Evolutionary conservation across 2,329 filamentous ascomycete genomes (phyloP).

Genomic region (Apiospora pterosperma): DNA sequence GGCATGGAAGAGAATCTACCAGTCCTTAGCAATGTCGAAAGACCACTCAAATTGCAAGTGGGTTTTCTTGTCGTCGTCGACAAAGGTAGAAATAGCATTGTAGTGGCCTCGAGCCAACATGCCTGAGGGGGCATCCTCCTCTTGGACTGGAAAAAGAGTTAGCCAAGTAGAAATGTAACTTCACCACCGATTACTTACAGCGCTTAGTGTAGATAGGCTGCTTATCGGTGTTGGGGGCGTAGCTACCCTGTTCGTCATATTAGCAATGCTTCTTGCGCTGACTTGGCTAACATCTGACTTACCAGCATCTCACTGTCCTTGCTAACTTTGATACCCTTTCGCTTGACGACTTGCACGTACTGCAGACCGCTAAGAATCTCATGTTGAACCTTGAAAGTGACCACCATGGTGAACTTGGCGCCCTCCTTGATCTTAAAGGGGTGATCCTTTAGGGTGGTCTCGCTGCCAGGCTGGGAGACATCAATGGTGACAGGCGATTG

Average conservation of each 20-base stretch:
- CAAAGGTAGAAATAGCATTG: constrained; percentile 82
- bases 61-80: constrained; percentile 89
- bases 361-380: constrained; percentile 93
- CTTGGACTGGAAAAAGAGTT: constrained; percentile 60
- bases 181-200: constrained; percentile 59
- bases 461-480: constrained; percentile 68
- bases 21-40: constrained; percentile 96
- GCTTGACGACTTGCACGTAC: constrained; percentile 91
- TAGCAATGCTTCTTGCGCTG: neutral
- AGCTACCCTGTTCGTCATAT: constrained; percentile 67
- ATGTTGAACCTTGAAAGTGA: constrained; percentile 92
- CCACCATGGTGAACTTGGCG: constrained; percentile 89
- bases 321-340: constrained; percentile 79
- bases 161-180: neutral
- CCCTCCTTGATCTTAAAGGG: constrained; percentile 99
- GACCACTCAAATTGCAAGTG: constrained; percentile 94
- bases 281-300: constrained; percentile 32
- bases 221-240: constrained; percentile 87
- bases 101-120: constrained; percentile 91
- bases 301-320: constrained; percentile 99
- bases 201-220: constrained; percentile 84
- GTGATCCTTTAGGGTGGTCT: constrained; percentile 78
- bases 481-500: constrained; percentile 86
- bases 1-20: constrained; percentile 49
- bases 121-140: constrained; percentile 88